Base-by-base conservation (phyloP, 2,329 filamentous ascomycete genomes). In the Cytospora chrysosperma region DNA sequence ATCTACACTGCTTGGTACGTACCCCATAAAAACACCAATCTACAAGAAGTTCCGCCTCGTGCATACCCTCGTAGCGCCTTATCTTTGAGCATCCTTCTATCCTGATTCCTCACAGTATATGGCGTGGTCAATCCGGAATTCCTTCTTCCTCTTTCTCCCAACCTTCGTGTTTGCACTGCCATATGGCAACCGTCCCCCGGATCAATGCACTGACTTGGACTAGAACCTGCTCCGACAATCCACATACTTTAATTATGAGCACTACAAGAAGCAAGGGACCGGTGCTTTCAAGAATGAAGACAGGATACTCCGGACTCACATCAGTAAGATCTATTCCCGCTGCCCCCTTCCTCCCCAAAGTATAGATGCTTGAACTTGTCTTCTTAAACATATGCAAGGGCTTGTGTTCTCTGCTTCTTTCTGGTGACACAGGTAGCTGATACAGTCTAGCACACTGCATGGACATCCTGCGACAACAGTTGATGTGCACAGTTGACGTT, bases 401-500 rank as follows among this genome's bases (percentile, higher is more conserved):
- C 7, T n/a, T n/a, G 2, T 19, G 21, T 49, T 37, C 19, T 17
- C 26, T 13, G 32, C 32, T 15, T 9, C 21, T 21, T 9, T 4
- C 4, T 19, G 28, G 47, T 19, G 10, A 37, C 10, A 28, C 2
- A 15, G 9, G 8, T 37, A 3, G 21, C 61, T 60, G 27, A 63
- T 15, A 6, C 12, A 8, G 40, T 17, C 1, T 83, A 81, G 79
- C 81, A 3, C 82, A 86, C 64, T 86, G 83, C 64, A 72, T 85
- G 9, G 83, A 86, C 63, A 81, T 82, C 19, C 64, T 85, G 56
- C 77, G 82, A 19, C 82, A 85, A 68, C 79, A 85, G 59, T 72
- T 86, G 15, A 85, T 85, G 81, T 86, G 82, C 68, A 80, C 75
- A 3, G 74, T 79, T 0, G 82, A 85, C 62, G 75, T 81, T 10